These are phyloP conservation scores for Xylariaceae sp. DNA, from an alignment of 2,329 filamentous ascomycete species.

Conservation along the genomic window DNA sequence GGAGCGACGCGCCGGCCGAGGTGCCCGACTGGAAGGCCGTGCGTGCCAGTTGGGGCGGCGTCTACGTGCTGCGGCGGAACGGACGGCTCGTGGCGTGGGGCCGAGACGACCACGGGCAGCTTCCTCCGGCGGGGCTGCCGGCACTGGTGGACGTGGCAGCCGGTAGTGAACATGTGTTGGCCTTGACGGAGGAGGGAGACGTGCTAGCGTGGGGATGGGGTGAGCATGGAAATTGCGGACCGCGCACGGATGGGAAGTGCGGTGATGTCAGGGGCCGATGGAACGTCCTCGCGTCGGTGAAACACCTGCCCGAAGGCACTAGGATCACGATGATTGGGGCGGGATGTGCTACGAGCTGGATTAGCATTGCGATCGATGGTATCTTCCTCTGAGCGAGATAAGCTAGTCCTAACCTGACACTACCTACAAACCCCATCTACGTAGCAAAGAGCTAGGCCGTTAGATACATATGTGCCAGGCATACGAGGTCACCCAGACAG, in stretches of 20 bases:
- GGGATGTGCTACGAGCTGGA: conserved; percentile 91
- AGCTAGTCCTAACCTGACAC: neutral
- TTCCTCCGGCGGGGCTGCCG: conserved; percentile 66
- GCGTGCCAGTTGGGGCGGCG: conserved; percentile 78
- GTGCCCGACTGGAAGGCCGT: conserved; percentile 67
- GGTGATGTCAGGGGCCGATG: conserved; percentile 68
- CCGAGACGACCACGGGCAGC: conserved; percentile 80
- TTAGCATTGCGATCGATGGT: conserved; percentile 50
- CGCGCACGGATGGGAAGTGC: conserved; percentile 57
- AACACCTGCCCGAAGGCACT: conserved; percentile 53
- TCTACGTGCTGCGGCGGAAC: conserved; percentile 69
- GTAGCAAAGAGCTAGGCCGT: conserved; percentile 1
- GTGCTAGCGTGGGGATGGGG: conserved; percentile 94
- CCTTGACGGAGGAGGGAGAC: conserved; percentile 63
- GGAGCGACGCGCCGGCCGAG: conserved; percentile 56
- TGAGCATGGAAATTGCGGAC: conserved; percentile 95
- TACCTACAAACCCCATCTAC: neutral
- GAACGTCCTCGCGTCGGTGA: conserved; percentile 66
- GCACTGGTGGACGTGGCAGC: conserved; percentile 66
- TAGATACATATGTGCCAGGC: conserved; percentile 2
- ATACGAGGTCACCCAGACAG: neutral
- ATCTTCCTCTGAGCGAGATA: conserved; percentile 34
- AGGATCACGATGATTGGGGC: conserved; percentile 68
- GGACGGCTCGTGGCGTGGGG: conserved; percentile 75
- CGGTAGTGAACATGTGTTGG: conserved; percentile 90